phyloP scores from a whole-genome alignment of 345 rosid genomes.

The Acer negundo region DNA sequence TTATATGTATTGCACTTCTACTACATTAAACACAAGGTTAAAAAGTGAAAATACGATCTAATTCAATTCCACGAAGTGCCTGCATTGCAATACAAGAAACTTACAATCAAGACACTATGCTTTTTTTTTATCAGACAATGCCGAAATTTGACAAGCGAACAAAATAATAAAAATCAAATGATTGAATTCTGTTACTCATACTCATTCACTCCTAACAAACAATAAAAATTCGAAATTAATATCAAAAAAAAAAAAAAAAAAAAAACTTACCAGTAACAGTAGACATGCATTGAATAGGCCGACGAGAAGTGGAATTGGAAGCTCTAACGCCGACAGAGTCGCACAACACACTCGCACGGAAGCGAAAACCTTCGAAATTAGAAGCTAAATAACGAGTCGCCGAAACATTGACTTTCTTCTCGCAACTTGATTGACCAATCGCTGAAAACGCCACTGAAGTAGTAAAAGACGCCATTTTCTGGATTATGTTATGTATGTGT shows the following conservation, averaged over 20 bases:
- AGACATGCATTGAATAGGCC: constrained; percentile 69
- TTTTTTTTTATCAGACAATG: background rate
- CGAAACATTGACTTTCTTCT: constrained; percentile 37
- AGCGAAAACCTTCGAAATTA: constrained; percentile 39
- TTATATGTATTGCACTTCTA: background rate
- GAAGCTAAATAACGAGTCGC: constrained; percentile 41
- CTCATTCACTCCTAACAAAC: background rate
- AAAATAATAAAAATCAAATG: background rate
- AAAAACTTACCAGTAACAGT: constrained; percentile 47
- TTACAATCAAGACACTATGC: background rate
- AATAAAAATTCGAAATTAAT: constrained; percentile 7
- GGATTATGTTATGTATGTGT: background rate
- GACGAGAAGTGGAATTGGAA: constrained; percentile 46
- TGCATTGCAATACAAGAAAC: constrained; percentile 19
- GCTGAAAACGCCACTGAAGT: constrained; percentile 75
- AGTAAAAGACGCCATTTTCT: constrained; percentile 63
- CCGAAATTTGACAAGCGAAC: background rate
- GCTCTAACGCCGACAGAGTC: constrained; percentile 35
- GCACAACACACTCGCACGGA: constrained; percentile 41
- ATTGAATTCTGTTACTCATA: background rate
- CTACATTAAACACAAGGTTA: background rate
- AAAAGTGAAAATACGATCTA: background rate
- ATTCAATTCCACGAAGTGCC: background rate
- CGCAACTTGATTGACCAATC: constrained; percentile 44
- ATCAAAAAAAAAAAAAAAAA: background rate